Percentiles rank a stretch among this genome's conserved stretches.
These are phyloP conservation scores for Pyrenochaeta sp. DNA, from an alignment of 2,329 filamentous ascomycete genomes.

Conservation along the genomic window DNA sequence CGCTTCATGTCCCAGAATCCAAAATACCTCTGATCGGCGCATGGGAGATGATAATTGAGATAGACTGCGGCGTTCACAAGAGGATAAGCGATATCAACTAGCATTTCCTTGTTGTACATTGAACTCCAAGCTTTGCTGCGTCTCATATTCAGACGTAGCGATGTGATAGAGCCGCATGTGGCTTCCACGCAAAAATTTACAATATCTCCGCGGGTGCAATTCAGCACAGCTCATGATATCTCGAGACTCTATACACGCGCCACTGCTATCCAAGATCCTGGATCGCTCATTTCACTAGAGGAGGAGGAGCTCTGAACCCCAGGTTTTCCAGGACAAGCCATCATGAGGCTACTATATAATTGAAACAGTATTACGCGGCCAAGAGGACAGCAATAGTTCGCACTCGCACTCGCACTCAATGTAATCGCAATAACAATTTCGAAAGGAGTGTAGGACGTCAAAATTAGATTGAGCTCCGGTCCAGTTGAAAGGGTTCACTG, in stretches of 20 bases:
- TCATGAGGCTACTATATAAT: constrained; percentile 10
- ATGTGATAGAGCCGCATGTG: constrained; percentile 10
- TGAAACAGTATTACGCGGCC: constrained; percentile 11
- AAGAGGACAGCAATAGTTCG: constrained; percentile 9
- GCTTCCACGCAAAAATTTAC: constrained; percentile 4
- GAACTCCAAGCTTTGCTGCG: background rate
- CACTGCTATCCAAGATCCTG: constrained; percentile 14
- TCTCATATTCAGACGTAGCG: background rate
- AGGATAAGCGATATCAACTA: background rate
- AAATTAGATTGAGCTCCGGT: constrained; percentile 16
- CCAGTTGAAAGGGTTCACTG: constrained; percentile 7
- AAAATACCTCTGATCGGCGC: too few relatives aligned
- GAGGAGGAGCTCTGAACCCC: background rate
- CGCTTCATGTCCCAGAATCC: too few relatives aligned
- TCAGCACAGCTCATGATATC: constrained; percentile 6
- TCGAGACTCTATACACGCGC: constrained; percentile 12
- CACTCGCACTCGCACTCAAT: background rate
- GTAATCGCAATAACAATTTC: background rate
- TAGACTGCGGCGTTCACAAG: background rate
- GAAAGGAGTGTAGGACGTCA: constrained; percentile 12
- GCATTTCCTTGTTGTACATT: background rate
- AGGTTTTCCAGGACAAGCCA: constrained; percentile 1
- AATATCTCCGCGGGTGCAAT: constrained; percentile 1
- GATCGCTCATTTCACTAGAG: constrained; percentile 6
- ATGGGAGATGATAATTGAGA: background rate